Percentiles rank a stretch among this genome's conserved stretches.
phyloP scores from a whole-genome alignment of 495 filamentous ascomycete species.

The Penicillium bialowiezense region DNA sequence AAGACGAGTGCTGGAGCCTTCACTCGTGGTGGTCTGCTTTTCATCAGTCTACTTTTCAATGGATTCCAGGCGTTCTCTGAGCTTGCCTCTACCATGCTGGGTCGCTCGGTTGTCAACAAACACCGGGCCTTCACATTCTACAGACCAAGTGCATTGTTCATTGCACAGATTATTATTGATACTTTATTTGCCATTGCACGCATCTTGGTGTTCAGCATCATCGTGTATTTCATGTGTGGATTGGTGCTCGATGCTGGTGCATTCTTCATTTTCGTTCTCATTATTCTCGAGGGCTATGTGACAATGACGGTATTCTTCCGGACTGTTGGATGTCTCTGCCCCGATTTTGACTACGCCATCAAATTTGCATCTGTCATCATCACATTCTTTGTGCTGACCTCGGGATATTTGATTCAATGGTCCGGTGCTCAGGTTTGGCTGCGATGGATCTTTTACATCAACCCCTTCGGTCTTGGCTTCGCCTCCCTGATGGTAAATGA shows the following conservation, averaged over 20 bases:
- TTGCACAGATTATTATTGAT: conserved; percentile 78
- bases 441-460: conserved; percentile 80
- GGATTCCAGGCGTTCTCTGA: conserved; percentile 77
- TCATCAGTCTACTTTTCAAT: conserved; percentile 74
- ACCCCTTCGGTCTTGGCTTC: conserved; percentile 72
- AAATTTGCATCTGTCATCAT: conserved; percentile 75
- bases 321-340: conserved; percentile 72
- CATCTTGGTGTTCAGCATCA: conserved; percentile 68
- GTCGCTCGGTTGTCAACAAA: conserved; percentile 72
- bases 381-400: conserved; percentile 74
- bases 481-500: conserved; percentile 80
- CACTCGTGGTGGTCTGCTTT: conserved; percentile 72
- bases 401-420: conserved; percentile 78
- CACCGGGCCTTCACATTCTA: conserved; percentile 79
- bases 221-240: conserved; percentile 79
- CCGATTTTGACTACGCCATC: conserved; percentile 83
- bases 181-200: conserved; percentile 63
- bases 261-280: conserved; percentile 75
- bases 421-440: conserved; percentile 68
- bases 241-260: conserved; percentile 63
- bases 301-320: conserved; percentile 80
- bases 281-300: conserved; percentile 68
- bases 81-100: conserved; percentile 67
- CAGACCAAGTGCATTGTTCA: conserved; percentile 72
- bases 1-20: conserved; percentile 69